These are phyloP conservation scores for Rhizopogon vinicolor DNA, from an alignment of 768 basidiomycete genomes.

Conservation along the genomic window DNA sequence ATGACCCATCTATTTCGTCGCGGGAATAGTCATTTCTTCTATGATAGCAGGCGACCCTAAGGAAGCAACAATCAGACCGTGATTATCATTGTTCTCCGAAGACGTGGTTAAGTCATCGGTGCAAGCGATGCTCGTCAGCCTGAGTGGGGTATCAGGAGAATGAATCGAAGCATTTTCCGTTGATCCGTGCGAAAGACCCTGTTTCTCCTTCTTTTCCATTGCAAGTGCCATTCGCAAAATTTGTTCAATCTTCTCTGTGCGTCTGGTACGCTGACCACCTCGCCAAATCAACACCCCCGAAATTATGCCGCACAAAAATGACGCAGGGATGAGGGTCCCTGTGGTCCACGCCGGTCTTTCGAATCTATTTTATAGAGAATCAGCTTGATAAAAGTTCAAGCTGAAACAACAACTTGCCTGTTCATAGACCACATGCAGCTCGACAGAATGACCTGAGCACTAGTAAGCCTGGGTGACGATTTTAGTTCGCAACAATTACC, in stretches of 20 bases:
- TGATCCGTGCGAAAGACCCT: background rate
- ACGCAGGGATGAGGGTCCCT: constrained; percentile 61
- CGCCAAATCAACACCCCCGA: constrained; percentile 73
- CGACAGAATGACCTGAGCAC: constrained; percentile 53
- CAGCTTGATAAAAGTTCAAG: background rate
- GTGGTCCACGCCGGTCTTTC: constrained; percentile 67
- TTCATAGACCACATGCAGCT: constrained; percentile 81
- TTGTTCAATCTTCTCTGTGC: constrained; percentile 58
- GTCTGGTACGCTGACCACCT: constrained; percentile 66
- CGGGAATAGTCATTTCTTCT: background rate
- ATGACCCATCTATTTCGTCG: background rate
- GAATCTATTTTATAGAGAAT: constrained; percentile 33
- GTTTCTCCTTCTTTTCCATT: constrained; percentile 17
- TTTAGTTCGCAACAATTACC: constrained; percentile 24
- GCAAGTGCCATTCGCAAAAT: constrained; percentile 45
- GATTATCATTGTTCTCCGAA: background rate
- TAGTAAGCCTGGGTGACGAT: background rate
- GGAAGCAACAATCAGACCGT: too few species aligned
- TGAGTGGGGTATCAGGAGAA: background rate
- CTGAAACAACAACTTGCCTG: constrained; percentile 32
- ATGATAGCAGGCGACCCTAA: background rate
- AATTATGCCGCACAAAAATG: constrained; percentile 73
- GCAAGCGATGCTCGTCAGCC: background rate
- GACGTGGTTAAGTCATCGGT: background rate
- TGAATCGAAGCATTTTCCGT: background rate